Evolutionary conservation across 768 basidiomycete genomes (phyloP).

Genomic region (Russula olivacea): DNA sequence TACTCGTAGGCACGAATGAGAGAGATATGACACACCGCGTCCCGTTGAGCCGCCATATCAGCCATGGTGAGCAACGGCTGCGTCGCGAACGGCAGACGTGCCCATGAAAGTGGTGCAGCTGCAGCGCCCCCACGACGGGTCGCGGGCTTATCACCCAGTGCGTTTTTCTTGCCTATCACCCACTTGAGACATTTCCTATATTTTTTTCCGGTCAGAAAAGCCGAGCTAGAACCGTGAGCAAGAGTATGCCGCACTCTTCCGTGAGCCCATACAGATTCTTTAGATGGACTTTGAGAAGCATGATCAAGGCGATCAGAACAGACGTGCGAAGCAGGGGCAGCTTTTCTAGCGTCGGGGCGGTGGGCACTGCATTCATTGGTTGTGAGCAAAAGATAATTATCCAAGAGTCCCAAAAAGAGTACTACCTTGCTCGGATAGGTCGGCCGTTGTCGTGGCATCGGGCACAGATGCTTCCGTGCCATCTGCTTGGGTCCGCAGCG

Average conservation of each 20-base stretch:
- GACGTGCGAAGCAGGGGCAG: conserved; percentile 53
- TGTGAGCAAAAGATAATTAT: not conserved
- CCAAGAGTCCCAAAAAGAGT: not conserved
- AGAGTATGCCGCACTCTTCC: conserved; percentile 74
- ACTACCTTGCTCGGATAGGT: conserved; percentile 3
- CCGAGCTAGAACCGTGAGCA: not conserved
- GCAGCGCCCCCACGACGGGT: conserved; percentile 53
- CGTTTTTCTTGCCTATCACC: conserved; percentile 81
- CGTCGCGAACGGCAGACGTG: conserved; percentile 63
- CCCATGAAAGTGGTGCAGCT: conserved; percentile 62
- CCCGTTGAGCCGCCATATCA: conserved; percentile 58
- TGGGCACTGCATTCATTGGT: not conserved
- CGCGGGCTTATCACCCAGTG: conserved; percentile 79
- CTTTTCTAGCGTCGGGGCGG: conserved; percentile 20
- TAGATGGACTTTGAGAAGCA: conserved; percentile 82
- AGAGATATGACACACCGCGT: conserved; percentile 41
- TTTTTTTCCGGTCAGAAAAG: conserved; percentile 1
- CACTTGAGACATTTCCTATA: conserved; percentile 88
- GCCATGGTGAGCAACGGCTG: conserved; percentile 52
- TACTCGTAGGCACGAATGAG: conserved; percentile 3
- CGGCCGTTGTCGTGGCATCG: not conserved
- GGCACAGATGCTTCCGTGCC: not conserved
- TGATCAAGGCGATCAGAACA: conserved; percentile 73
- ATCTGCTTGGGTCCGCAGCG: not conserved
- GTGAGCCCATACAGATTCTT: conserved; percentile 78